Conservation (phyloP, 108 stramenopile genomes). For the Bacterosira constricta region DNA sequence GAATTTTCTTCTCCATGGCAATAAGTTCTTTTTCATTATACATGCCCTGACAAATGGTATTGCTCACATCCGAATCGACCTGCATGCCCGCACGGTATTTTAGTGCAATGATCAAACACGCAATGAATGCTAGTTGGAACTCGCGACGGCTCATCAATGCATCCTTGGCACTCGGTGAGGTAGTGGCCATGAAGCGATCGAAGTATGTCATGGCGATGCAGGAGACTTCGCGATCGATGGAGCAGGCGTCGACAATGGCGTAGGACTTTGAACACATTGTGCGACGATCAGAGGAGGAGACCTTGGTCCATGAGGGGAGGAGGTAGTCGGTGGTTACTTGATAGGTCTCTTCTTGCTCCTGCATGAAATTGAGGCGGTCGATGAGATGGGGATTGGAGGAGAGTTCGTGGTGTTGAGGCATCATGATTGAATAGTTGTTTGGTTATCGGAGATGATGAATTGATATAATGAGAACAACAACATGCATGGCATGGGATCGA, state of each 20-base stretch:
- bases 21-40: conserved; percentile 4
- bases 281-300: neutral
- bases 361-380: too few relatives aligned
- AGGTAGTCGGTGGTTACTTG: too few relatives aligned
- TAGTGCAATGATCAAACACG: conserved; percentile 10
- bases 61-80: conserved; percentile 10
- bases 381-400: too few relatives aligned
- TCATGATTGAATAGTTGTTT: too few relatives aligned
- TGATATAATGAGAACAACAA: too few relatives aligned
- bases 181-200: conserved; percentile 31
- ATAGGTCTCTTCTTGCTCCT: too few relatives aligned
- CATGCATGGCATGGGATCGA: too few relatives aligned
- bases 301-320: too few relatives aligned
- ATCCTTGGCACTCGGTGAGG: neutral
- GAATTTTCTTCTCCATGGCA: conserved; percentile 10
- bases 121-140: conserved; percentile 23
- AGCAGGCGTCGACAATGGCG: conserved; percentile 21
- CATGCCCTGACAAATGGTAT: neutral
- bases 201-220: conserved; percentile 23
- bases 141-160: neutral
- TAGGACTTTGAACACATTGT: conserved; percentile 9
- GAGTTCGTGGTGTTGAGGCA: too few relatives aligned
- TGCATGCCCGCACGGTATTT: conserved; percentile 24
- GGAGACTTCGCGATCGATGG: conserved; percentile 2
- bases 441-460: too few relatives aligned